Evolutionary conservation across 2,329 filamentous ascomycete genomes (phyloP), one percentile per base, ranked within the genome.

Genomic region (Westerdykella ornata): DNA sequence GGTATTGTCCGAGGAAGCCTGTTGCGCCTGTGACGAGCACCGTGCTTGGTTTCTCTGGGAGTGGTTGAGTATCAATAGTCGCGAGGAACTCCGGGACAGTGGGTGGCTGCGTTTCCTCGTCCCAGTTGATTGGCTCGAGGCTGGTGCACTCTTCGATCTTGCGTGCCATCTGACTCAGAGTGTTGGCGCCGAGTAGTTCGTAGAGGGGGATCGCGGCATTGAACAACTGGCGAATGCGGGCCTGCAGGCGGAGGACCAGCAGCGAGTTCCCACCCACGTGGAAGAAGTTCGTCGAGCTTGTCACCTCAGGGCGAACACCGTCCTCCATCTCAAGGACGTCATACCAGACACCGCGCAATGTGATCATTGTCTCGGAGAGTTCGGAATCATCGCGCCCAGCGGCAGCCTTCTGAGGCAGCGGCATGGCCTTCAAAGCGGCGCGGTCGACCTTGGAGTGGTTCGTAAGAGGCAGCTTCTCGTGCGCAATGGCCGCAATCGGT

Each of bases 231-330:
- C 48, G 47, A 20, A 77, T 65, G 0, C 41, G 40, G 0, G 47
- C 38, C 39, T 68, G 65, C 0, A 77, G 62, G 3, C 57, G 46
- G 9, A 73, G 51, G 1, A 72, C 46, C 0, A 69, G 53, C 3
- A 72, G 40, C 0, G 70, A 73, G 41, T 61, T 71, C 4, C 70
- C 71, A 2, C 70, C 70, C 2, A 65, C 46, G 0, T 44, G 42
- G 52, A 72, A 73, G 51, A 74, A 72, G 48, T 69, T 62, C 3
- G 68, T 54, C 3, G 47, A 28, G 0, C 43, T 30, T 2, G 41
- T 44, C 6, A 47, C 13, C 8, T 37, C 38, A 5, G 38, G 13
- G 6, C n/a, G 16, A 16, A 35, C 4, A 4, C 20, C 38, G 9
- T 26, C 33, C 19, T 35, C 14, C 5, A 4, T 14, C 13, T 29